Conservation (phyloP, 257 asterid species). For the Rubia yunnanensis region DNA sequence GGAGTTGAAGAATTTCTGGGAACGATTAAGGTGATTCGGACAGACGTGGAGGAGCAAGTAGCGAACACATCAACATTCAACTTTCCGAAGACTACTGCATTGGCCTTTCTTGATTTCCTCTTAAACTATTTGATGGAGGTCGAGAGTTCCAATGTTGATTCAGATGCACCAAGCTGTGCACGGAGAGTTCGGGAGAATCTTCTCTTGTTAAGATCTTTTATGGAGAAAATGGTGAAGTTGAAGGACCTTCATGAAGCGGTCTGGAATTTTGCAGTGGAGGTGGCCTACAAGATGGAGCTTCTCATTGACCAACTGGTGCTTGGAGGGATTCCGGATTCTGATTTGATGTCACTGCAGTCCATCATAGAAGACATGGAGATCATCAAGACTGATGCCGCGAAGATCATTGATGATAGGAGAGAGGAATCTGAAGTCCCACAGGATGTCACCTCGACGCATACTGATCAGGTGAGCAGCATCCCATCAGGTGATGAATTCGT, state of each 20-base stretch:
- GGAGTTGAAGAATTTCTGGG: neutral
- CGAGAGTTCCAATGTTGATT: neutral
- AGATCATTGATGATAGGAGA: neutral
- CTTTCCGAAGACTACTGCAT: neutral
- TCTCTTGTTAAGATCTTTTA: neutral
- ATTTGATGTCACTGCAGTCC: neutral
- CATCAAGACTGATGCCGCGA: neutral
- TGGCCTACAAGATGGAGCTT: neutral
- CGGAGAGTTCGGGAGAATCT: neutral
- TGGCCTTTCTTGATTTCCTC: neutral
- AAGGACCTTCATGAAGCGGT: no score
- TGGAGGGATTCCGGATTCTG: neutral
- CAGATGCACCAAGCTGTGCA: neutral
- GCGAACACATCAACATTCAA: neutral
- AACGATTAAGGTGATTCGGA: neutral
- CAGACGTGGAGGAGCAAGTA: neutral
- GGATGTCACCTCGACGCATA: neutral
- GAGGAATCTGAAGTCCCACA: neutral
- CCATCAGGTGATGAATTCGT: neutral
- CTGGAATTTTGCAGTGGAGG: neutral
- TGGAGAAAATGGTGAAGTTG: neutral
- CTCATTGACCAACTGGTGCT: neutral
- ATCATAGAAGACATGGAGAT: neutral
- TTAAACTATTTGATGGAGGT: neutral
- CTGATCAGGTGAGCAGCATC: neutral